Base-by-base conservation (phyloP, 257 asterid genomes). In the Solanum paucissectum region DNA sequence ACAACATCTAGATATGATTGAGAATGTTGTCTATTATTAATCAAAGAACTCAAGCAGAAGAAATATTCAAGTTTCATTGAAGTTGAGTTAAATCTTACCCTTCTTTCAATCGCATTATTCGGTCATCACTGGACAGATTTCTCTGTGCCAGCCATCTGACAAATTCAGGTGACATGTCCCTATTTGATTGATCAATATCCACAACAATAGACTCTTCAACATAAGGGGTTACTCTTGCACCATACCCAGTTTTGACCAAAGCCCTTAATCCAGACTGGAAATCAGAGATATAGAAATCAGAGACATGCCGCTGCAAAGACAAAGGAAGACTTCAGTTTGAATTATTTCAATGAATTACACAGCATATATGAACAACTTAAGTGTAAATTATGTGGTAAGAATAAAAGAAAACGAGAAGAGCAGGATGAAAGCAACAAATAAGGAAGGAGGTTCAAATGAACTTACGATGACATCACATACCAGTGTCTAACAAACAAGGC, bases 251-350 rank as follows among this genome's bases (percentile, higher is more conserved):
- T 92, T 96, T 96, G 14, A 96, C 98, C 88, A 96, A 88, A 32
- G 99, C 99, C 86, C 98, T 96, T 91, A 96, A 88, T 37, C 99
- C 99, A 83, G 99, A 94, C 87, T 95, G 97, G 90, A 90, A 94
- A 89, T 96, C 99, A 25, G 99, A 94, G 89, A 95, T 96, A 93
- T 96, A 96, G 90, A 96, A 96, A 90, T 96, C 99, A 18, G 94
- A 95, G 6, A 91, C 98, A n/a, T 95, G 99, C 88, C 93, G 92
- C 99, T 96, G 97, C 90, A 87, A 89, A 49, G 29, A 44, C 2
- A 14, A 18, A 10, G 25, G 21, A 79, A 25, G 38, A 46, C 32
- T 42, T 77, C 38, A 77, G 84, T 25, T 77, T 42, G 27, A 42
- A 16, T 16, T 79, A 44, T 79, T 16, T 44, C 9, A 25, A 79